phyloP scores from a whole-genome alignment of 192 early-diverging fungal genomes.

The Jimgerdemannia lactiflua region DNA sequence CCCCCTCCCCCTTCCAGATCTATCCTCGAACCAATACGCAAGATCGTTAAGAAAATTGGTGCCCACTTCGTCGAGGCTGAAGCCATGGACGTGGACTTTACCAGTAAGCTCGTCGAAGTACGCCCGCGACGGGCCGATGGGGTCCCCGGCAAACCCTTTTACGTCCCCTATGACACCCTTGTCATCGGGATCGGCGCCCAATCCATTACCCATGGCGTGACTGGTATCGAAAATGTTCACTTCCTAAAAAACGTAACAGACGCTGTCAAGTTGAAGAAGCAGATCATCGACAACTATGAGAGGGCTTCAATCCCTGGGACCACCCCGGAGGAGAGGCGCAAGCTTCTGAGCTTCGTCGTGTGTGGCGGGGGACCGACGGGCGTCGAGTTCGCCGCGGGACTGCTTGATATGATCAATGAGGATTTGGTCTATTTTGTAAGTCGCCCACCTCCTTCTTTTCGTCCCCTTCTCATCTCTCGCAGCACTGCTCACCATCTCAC shows the following conservation, averaged over 20 bases:
- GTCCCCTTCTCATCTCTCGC: background rate
- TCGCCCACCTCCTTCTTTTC: background rate
- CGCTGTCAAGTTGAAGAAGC: slow-evolving; percentile 55
- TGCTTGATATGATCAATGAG: slow-evolving; percentile 53
- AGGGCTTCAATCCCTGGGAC: slow-evolving; percentile 60
- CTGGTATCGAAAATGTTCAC: slow-evolving; percentile 59
- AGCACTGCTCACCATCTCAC: background rate
- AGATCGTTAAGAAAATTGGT: slow-evolving; percentile 32
- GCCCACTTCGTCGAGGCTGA: slow-evolving; percentile 47
- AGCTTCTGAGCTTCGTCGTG: slow-evolving; percentile 66
- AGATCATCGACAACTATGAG: slow-evolving; percentile 65
- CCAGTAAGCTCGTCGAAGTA: slow-evolving; percentile 47
- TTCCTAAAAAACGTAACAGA: slow-evolving; percentile 66
- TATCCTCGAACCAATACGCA: slow-evolving; percentile 50
- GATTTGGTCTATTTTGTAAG: slow-evolving; percentile 58
- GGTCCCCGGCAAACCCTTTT: slow-evolving; percentile 17
- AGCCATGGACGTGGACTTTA: slow-evolving; percentile 48
- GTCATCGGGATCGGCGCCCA: slow-evolving; percentile 55
- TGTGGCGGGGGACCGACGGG: slow-evolving; percentile 72
- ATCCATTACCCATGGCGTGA: slow-evolving; percentile 59
- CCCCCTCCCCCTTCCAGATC: slow-evolving; percentile 32
- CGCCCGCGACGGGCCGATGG: slow-evolving; percentile 13
- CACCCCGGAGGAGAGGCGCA: slow-evolving; percentile 51
- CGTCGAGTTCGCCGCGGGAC: slow-evolving; percentile 65
- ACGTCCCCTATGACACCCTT: slow-evolving; percentile 55